Conservation (phyloP, 352 stramenopile species). For the Peronosclerospora sorghi region DNA sequence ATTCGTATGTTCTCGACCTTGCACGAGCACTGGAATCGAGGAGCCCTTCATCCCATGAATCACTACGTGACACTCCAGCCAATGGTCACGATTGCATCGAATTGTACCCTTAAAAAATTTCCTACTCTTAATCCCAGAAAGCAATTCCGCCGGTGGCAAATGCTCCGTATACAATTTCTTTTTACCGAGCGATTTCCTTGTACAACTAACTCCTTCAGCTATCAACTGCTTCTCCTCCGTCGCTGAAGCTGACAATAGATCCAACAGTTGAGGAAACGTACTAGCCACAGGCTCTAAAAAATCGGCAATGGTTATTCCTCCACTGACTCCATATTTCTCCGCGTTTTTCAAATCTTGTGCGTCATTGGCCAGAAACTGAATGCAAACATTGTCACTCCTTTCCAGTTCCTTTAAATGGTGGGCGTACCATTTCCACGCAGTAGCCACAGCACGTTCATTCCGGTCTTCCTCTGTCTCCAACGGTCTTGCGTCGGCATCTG, state of each 20-base stretch:
- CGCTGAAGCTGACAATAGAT: slow-evolving; percentile 36
- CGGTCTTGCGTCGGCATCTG: slow-evolving; percentile 13
- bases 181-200: slow-evolving; percentile 18
- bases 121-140: slow-evolving; percentile 80
- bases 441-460: slow-evolving; percentile 80
- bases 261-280: slow-evolving; percentile 40
- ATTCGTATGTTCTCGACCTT: slow-evolving; percentile 88
- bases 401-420: slow-evolving; percentile 44
- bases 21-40: slow-evolving; percentile 58
- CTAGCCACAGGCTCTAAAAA: slow-evolving; percentile 45
- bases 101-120: slow-evolving; percentile 85
- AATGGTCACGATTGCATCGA: slow-evolving; percentile 80
- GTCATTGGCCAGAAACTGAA: slow-evolving; percentile 61
- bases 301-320: slow-evolving; percentile 43
- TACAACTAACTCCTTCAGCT: slow-evolving; percentile 33
- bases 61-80: slow-evolving; percentile 70
- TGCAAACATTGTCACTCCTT: slow-evolving; percentile 26
- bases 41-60: slow-evolving; percentile 54
- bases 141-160: slow-evolving; percentile 59
- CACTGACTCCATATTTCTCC: slow-evolving; percentile 30
- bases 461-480: slow-evolving; percentile 59
- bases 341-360: slow-evolving; percentile 40
- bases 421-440: slow-evolving; percentile 71
- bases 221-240: slow-evolving; percentile 16
- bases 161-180: slow-evolving; percentile 74